Conservation (phyloP, 495 filamentous ascomycete species). For the Penicillium lividum region DNA sequence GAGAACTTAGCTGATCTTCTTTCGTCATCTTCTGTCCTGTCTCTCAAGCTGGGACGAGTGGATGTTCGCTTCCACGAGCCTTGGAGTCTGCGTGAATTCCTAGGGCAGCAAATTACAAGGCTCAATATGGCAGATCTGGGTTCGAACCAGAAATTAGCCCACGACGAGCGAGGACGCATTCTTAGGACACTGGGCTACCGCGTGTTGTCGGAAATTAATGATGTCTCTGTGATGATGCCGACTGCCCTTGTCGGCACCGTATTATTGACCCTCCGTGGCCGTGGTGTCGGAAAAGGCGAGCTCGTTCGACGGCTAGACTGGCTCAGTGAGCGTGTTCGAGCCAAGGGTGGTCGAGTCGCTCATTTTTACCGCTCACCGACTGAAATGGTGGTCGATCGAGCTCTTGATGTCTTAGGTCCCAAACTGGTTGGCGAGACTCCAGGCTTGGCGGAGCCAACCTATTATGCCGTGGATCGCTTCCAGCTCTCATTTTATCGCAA, state of each 20-base stretch:
- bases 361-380: conserved; percentile 84
- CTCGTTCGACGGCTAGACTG: conserved; percentile 86
- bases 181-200: conserved; percentile 85
- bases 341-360: conserved; percentile 86
- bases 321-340: conserved; percentile 79
- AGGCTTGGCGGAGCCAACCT: conserved; percentile 83
- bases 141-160: conserved; percentile 42
- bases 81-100: conserved; percentile 82
- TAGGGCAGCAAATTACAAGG: conserved; percentile 67
- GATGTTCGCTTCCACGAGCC: conserved; percentile 96
- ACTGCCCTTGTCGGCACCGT: conserved; percentile 94
- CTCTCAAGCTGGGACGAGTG: conserved; percentile 83
- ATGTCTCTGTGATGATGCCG: conserved; percentile 96
- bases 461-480: conserved; percentile 92
- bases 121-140: conserved; percentile 33
- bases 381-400: conserved; percentile 80
- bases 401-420: conserved; percentile 85
- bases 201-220: conserved; percentile 90
- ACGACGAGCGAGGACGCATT: conserved; percentile 58
- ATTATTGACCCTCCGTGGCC: conserved; percentile 84
- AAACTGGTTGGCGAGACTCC: conserved; percentile 79
- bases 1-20: conserved; percentile 90
- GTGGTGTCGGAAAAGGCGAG: conserved; percentile 86
- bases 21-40: conserved; percentile 83
- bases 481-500: conserved; percentile 97